Conservation (phyloP, 768 basidiomycete species). For the Kondoa malvinella region DNA sequence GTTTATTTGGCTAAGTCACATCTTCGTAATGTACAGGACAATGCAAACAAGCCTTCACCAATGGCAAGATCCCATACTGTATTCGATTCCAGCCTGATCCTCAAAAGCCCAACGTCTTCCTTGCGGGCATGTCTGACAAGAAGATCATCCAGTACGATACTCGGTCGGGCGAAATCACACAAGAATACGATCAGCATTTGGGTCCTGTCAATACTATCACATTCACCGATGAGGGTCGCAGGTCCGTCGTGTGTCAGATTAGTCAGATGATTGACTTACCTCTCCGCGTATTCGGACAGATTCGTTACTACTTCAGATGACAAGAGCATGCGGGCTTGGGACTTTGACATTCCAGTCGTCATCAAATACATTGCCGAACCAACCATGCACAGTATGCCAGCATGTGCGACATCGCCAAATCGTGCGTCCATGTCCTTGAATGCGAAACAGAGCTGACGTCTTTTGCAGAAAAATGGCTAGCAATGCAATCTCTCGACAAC, state of each 20-base stretch:
- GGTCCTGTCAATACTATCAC: slow-evolving; percentile 89
- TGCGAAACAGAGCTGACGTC: neutral
- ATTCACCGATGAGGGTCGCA: slow-evolving; percentile 92
- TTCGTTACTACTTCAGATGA: slow-evolving; percentile 98
- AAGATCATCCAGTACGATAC: slow-evolving; percentile 99
- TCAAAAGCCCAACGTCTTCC: slow-evolving; percentile 87
- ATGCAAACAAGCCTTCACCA: slow-evolving; percentile 88
- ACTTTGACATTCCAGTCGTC: slow-evolving; percentile 96
- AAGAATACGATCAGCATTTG: slow-evolving; percentile 96
- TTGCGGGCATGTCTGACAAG: slow-evolving; percentile 98
- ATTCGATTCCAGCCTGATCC: slow-evolving; percentile 88
- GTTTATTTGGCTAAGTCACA: neutral
- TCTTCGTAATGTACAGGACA: slow-evolving; percentile 37
- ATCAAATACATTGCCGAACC: slow-evolving; percentile 99
- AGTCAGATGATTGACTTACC: neutral
- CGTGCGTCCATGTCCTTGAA: slow-evolving; percentile 41
- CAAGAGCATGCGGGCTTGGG: slow-evolving; percentile 98
- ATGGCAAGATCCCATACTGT: slow-evolving; percentile 94
- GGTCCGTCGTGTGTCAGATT: slow-evolving; percentile 52
- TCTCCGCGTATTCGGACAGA: slow-evolving; percentile 9
- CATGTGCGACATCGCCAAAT: slow-evolving; percentile 85
- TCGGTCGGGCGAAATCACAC: slow-evolving; percentile 81
- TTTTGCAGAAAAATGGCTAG: slow-evolving; percentile 71
- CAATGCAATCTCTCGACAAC: slow-evolving; percentile 93
- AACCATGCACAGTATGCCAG: slow-evolving; percentile 99